Evolutionary conservation across 2,329 filamentous ascomycete genomes (phyloP), one percentile per base, ranked within the genome.

Genomic region (Aspergillus sp.): DNA sequence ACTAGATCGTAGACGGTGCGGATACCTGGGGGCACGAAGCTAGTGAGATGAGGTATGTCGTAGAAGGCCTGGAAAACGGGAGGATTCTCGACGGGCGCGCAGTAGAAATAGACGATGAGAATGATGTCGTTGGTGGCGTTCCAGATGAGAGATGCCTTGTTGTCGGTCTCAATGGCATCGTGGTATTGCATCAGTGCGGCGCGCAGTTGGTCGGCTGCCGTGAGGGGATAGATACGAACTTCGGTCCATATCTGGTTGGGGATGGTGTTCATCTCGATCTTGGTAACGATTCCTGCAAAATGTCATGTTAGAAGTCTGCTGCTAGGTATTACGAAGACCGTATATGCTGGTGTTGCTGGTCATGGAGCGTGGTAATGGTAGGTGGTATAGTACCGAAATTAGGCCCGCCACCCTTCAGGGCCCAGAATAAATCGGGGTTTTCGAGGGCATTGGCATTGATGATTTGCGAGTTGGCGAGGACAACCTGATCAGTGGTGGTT

Each of bases 351-450:
- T 23, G 41, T 17, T 23, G 19, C 8, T 45, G 3, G 32, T 23
- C 5, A 21, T 51, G 21, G 8, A n/a, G 21, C 13, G 4, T 30
- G 21, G 23, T 23, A 2, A 17, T 12, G 8, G 21, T n/a, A 12
- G 17, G 6, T 9, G 50, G 21, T 17, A 39, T 48, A 53, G 68
- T 63, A 60, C 71, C 70, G 58, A 72, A 73, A 23, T 63, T 67
- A n/a, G 69, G 63, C n/a, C 65, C 71, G 7, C 69, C 70, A 12
- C 71, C 71, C 54, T 73, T 73, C 17, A 74, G 52, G 3, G 71
- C 71, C 69, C 70, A 72, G 62, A 72, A 73, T 4, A 74, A 61
- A 53, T 73, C 72, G 1, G 63, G 43, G 55, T 74, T 67, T 45
- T 65, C 50, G 2, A 36, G 30, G 6, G 41, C 47, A 51, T 60